Evolutionary conservation across 805 yeast genomes (phyloP).

Genomic region (Myxozyma melibiosi): DNA sequence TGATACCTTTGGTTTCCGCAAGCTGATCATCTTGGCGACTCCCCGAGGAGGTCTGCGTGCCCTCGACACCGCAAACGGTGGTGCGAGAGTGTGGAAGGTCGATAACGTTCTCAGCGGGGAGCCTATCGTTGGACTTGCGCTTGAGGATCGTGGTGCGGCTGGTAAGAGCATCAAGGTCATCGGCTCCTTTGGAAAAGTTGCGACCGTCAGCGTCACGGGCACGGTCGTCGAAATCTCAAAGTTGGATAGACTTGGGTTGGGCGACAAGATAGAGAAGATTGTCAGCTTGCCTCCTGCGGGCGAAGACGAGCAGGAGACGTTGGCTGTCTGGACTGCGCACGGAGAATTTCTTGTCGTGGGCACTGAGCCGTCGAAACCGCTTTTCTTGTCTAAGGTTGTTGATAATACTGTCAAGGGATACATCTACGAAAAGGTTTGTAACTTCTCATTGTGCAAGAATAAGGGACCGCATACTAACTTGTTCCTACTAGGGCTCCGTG

Average conservation of each 20-base stretch:
- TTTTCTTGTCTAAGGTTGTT: slow-evolving; percentile 25
- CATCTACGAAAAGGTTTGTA: slow-evolving; percentile 12
- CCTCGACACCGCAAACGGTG: slow-evolving; percentile 37
- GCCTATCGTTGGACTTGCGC: slow-evolving; percentile 17
- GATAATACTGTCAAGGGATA: slow-evolving; percentile 31
- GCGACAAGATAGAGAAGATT: slow-evolving; percentile 21
- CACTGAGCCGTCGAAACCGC: slow-evolving; percentile 5
- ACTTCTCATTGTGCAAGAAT: not conserved
- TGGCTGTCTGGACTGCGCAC: slow-evolving; percentile 30
- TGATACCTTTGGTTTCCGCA: slow-evolving; percentile 42
- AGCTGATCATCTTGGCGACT: slow-evolving; percentile 40
- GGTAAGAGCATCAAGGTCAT: slow-evolving; percentile 10
- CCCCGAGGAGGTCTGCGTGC: slow-evolving; percentile 39
- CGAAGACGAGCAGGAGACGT: slow-evolving; percentile 1
- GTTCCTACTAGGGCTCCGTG: slow-evolving; percentile 15
- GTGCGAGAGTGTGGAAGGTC: slow-evolving; percentile 37
- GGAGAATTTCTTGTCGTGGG: slow-evolving; percentile 12
- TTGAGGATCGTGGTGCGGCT: not conserved
- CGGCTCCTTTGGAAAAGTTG: slow-evolving; percentile 19
- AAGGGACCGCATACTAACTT: not conserved
- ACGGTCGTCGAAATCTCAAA: not conserved
- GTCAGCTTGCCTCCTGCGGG: slow-evolving; percentile 8
- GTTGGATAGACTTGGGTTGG: slow-evolving; percentile 6
- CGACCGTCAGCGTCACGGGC: slow-evolving; percentile 14
- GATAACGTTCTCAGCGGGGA: slow-evolving; percentile 22